Evolutionary conservation across 208 protist species (phyloP), one percentile per base, ranked within the genome.

Genomic region (Trypanosoma boissoni): DNA sequence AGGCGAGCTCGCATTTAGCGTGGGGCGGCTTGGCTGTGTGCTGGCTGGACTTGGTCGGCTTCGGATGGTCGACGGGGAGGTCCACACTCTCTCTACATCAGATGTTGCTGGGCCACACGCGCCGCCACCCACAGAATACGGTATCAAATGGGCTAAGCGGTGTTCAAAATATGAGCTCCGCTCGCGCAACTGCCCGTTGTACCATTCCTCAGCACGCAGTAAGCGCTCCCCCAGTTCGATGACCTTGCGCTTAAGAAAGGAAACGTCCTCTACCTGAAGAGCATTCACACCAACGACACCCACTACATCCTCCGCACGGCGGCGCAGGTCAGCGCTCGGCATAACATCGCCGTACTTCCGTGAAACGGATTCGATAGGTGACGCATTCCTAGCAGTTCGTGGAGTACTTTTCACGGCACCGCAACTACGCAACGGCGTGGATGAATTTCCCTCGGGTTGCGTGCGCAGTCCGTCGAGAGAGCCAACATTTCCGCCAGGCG

Each of bases 141-240:
- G 53, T 1, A 65, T 63, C 43, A 91, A 31, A 18, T 64, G 49
- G n/a, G 64, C 43, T 18, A 92, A 57, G 24, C 81, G 79, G 16
- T 72, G 69, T 41, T 86, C 64, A 23, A 74, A 69, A 42, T 74
- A 78, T 9, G 46, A 37, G n/a, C 55, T 58, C 20, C 82, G 78
- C 45, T 87, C 68, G 46, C 75, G 68, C 9, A 80, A 57, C 58
- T 85, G 79, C 48, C 60, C 58, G 20, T 67, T 64, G 62, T 88
- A 85, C 69, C 65, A 83, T 46, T 54, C 59, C 29, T 78, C 67
- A 58, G 85, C 37, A 32, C 48, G 46, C 51, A 80, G 27, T 5
- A 78, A 46, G 37, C 72, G 70, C 76, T 92, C 85, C 20, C 74
- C 76, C 37, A 76, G 64, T 58, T 88, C 78, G n/a, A 92, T 68